Evolutionary conservation across 768 basidiomycete species (phyloP), one percentile per base, ranked within the genome.

Genomic region (Podaxis mareebaensis): DNA sequence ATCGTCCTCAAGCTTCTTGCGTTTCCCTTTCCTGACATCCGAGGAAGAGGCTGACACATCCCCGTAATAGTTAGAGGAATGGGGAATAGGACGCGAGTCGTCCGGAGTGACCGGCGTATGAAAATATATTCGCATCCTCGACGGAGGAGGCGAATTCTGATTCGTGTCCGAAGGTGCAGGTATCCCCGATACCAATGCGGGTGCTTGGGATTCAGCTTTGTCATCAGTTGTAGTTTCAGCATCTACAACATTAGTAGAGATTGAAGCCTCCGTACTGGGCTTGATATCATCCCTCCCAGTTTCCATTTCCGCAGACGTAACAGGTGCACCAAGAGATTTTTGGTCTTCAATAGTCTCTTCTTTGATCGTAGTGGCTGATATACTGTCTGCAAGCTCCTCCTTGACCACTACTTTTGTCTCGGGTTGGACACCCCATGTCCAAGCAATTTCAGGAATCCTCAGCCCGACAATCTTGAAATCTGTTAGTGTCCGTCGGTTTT

Each of bases 401-500:
- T 64, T 65, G 20, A 53, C 60, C 36, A 68, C 66, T 52, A 51
- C 63, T 44, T 65, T 68, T 26, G 53, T 59, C 36, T 71, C 68
- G 36, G 85, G 85, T 57, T 86, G 70, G 56, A 79, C 68, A 64
- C 95, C 94, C 96, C 96, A 98, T 55, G 80, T 83, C 96, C 96
- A 98, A 67, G 78, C 79, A 63, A 97, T 78, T 67, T 90, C 88
- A 69, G 82, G 86, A 67, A 97, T 90, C 73, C 92, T 88, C 68
- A 98, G 81, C 28, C 92, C 95, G 71, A 96, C 82, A 73, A 99
- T 95, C 78, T 96, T 93, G 85, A 99, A 99, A 78, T 99, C 96
- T 40, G 95, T 98, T 68, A 99, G 87, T 33, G 96, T 97, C 70
- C 93, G 87, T 71, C 90, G 86, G 73, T 91, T 90, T 75, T 94